Evolutionary conservation across 2,329 filamentous ascomycete genomes (phyloP).

Genomic region (Knoxdaviesia capensis): DNA sequence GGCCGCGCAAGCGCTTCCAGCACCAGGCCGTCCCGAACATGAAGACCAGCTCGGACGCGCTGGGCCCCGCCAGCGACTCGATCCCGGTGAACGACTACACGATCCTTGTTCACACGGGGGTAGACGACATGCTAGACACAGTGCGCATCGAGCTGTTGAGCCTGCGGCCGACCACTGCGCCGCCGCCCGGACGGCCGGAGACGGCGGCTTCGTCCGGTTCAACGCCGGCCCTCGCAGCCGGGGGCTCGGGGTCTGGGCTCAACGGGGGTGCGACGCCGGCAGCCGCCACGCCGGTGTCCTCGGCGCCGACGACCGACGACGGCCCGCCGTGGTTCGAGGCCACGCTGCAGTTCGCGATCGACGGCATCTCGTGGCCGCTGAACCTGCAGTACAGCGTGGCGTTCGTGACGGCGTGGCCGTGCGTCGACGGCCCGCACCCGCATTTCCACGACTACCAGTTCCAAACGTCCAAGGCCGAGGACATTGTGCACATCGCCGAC

Average conservation of each 20-base stretch:
- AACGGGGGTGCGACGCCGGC: background rate
- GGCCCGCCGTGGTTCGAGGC: conserved; percentile 35
- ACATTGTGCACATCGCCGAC: conserved; percentile 43
- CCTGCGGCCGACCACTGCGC: conserved; percentile 16
- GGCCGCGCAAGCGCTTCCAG: conserved; percentile 33
- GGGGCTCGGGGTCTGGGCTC: background rate
- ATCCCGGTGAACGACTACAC: conserved; percentile 52
- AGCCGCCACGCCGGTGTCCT: background rate
- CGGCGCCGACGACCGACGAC: conserved; percentile 2
- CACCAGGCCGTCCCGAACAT: conserved; percentile 44
- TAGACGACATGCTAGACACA: conserved; percentile 38
- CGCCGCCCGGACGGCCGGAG: background rate
- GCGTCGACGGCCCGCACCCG: conserved; percentile 41
- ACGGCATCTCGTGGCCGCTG: conserved; percentile 42
- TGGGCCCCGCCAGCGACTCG: conserved; percentile 39
- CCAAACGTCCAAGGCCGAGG: conserved; percentile 36
- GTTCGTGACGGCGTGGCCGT: conserved; percentile 47
- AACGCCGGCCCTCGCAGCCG: conserved; percentile 7
- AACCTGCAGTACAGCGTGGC: conserved; percentile 41
- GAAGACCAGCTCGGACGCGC: conserved; percentile 44
- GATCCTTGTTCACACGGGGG: conserved; percentile 30
- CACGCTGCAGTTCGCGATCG: conserved; percentile 41
- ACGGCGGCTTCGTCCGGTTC: conserved; percentile 8
- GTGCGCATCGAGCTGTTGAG: conserved; percentile 50
- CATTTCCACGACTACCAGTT: conserved; percentile 55